Base-by-base conservation (phyloP, 2,329 filamentous ascomycete genomes). In the Colletotrichum caudatum region DNA sequence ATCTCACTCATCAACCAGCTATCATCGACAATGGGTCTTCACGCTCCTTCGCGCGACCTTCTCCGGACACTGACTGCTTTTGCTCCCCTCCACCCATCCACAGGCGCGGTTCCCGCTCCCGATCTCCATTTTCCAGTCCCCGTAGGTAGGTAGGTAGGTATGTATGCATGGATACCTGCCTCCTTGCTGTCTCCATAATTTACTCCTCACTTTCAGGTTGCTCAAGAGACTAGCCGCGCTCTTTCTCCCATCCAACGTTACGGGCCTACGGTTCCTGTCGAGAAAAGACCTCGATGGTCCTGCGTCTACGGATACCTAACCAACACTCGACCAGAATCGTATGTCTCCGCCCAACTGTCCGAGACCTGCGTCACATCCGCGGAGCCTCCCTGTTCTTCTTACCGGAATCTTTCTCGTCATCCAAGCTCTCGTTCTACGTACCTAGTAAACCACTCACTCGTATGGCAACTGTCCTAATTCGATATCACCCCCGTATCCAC, bases 391-490 rank as follows among this genome's bases (percentile, higher is more conserved):
- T 63, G 58, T 59, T 58, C 57, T 37, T 68, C 35, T 71, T 71
- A 71, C 59, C 65, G 54, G 59, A 71, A 71, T 23, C 69, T 60
- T 69, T 71, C 69, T 48, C 41, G 69, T 71, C 69, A 71, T 69
- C 39, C 60, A 68, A 51, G 53, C 44, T 26, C 44, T 41, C 51
- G n/a, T 51, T 58, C 46, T 53, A 53, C 29, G 29, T 4, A 53
- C 29, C 3, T 4, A 29, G 29, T 29, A 29, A 29, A 29, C 29
- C 29, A 12, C 11, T 1, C 20, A 44, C 18, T 26, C 16, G 58
- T 46, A 51, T 64, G 58, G 69, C 59, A 39, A 16, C 46, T 29
- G 62, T 54, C 46, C 44, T 48, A 69, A 69, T 29, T 41, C n/a
- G 58, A 63, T 48, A 54, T 57, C 61, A 37, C 60, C n/a, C 46